These are phyloP conservation scores for Micromonas commoda DNA, from an alignment of 139 green algal genomes.

Conservation along the genomic window DNA sequence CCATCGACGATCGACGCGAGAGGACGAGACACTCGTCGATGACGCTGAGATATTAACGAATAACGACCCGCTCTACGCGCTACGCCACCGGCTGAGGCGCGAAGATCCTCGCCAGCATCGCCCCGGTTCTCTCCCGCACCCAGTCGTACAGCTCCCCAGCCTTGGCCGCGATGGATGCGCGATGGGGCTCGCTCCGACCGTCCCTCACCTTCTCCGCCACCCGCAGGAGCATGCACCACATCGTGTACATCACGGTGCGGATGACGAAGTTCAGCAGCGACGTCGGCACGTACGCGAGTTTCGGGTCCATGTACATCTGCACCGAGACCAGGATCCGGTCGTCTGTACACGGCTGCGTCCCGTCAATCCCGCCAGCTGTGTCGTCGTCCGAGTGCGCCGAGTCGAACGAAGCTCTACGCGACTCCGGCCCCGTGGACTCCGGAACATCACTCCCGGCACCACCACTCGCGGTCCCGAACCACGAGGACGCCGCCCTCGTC, in stretches of 20 bases:
- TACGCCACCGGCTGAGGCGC: too few species aligned
- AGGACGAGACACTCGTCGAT: too few species aligned
- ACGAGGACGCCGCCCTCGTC: too few species aligned
- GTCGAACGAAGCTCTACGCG: too few species aligned
- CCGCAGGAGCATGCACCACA: background rate
- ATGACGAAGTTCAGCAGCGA: background rate
- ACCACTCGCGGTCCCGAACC: too few species aligned
- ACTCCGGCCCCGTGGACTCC: too few species aligned
- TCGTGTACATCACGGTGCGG: background rate
- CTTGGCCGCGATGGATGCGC: background rate
- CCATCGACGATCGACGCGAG: too few species aligned
- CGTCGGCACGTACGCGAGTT: background rate
- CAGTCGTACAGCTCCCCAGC: background rate
- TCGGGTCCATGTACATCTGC: background rate
- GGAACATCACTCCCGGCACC: too few species aligned
- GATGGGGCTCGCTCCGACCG: background rate
- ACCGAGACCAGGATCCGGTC: background rate
- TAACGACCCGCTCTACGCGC: too few species aligned
- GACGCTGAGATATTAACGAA: too few species aligned
- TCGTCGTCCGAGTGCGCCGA: background rate
- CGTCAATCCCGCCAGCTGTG: background rate
- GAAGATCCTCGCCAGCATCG: background rate
- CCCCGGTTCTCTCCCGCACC: background rate
- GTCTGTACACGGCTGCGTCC: background rate
- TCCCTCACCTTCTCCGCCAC: background rate